phyloP scores from a whole-genome alignment of 805 yeast species.

The Ogataea naganishii region DNA sequence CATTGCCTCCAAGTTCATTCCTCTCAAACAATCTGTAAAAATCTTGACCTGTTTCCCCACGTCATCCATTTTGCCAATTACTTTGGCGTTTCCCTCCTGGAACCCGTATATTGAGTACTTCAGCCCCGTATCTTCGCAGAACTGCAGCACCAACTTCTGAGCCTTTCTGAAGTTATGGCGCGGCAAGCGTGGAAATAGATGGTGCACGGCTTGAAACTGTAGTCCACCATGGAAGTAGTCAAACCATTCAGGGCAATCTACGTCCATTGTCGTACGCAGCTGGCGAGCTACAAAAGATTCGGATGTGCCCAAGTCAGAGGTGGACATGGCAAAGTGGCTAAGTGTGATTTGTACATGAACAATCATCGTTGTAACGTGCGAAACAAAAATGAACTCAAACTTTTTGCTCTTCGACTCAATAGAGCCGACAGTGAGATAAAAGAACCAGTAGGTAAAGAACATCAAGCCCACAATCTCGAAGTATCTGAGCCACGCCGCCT shows the following conservation, averaged over 20 bases:
- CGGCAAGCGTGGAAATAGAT: slow-evolving; percentile 82
- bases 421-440: slow-evolving; percentile 49
- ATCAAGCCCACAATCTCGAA: slow-evolving; percentile 63
- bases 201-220: slow-evolving; percentile 88
- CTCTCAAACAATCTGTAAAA: slow-evolving; percentile 61
- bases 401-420: slow-evolving; percentile 47
- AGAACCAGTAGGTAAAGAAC: slow-evolving; percentile 76
- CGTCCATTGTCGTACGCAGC: slow-evolving; percentile 89
- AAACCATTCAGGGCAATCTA: slow-evolving; percentile 87
- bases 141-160: slow-evolving; percentile 63
- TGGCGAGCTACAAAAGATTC: slow-evolving; percentile 79
- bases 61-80: slow-evolving; percentile 60
- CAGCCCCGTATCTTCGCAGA: slow-evolving; percentile 70
- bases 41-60: slow-evolving; percentile 74
- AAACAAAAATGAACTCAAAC: slow-evolving; percentile 54
- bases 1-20: slow-evolving; percentile 46
- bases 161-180: slow-evolving; percentile 76
- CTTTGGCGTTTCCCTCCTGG: slow-evolving; percentile 65
- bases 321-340: slow-evolving; percentile 90
- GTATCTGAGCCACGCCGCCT: slow-evolving; percentile 82
- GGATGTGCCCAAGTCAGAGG: slow-evolving; percentile 72
- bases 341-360: slow-evolving; percentile 91
- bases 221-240: slow-evolving; percentile 89
- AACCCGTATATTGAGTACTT: slow-evolving; percentile 82
- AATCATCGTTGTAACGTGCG: slow-evolving; percentile 78